Base-by-base conservation (phyloP, 1,284 basidiomycete genomes). In the Neonothopanus nambi region DNA sequence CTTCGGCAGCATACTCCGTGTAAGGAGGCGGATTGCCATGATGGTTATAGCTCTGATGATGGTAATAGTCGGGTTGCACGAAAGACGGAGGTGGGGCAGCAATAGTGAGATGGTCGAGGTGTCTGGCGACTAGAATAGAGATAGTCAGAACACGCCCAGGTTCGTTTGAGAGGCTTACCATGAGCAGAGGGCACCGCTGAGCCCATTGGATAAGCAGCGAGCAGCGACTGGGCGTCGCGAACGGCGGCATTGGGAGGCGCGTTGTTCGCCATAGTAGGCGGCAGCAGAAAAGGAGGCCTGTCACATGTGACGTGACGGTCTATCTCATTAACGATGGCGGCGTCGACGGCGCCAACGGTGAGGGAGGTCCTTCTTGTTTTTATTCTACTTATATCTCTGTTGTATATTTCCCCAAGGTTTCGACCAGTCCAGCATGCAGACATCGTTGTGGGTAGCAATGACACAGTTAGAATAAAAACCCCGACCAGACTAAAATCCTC, bases 11-110 rank as follows among this genome's bases (percentile, higher is more conserved):
- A 65, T 86, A 85, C 57, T 85, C 81, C 1, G 80, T 72, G 61
- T 83, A 81, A 17, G 77, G 77, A 6, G 78, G 75, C 17, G 77
- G 74, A 59, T 79, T 79, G 9, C 71, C 65, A 37, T 75, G 74
- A 18, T 74, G 67, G 63, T 80, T 75, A 38, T 67, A 60, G 40
- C 69, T 63, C 59, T 60, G 55, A 43, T 71, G 67, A 41, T 66
- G 56, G 58, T 84, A 79, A 61, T 81, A 80, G 38, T 76, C 73
- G 6, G 84, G 79, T 55, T 87, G 81, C 45, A 79, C 72, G 60
- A 84, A 85, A 2, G 84, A 82, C 0, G 87, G 84, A 2, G 80
- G 75, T 28, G 76, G 73, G 23, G 79, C 76, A 15, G 76, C 74
- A 41, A 82, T 71, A 24, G 81, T 79, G 57, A 89, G 71, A 57